Conservation (phyloP, 805 yeast genomes). For the Candida succiphila region DNA sequence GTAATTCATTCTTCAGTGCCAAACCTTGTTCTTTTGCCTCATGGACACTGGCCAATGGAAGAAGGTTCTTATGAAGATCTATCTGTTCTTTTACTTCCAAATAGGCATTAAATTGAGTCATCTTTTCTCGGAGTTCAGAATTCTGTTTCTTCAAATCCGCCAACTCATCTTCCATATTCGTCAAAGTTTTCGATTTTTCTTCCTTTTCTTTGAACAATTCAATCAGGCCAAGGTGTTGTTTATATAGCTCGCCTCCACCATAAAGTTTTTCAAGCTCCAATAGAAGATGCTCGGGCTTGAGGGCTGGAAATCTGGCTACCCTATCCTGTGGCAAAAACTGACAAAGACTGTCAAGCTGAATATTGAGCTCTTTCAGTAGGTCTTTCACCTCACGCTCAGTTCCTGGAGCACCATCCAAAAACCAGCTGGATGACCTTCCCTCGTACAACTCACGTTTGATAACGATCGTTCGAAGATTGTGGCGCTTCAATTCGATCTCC, state of each 20-base stretch:
- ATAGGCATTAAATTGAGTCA: constrained; percentile 33
- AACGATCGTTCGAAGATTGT: constrained; percentile 21
- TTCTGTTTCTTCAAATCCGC: constrained; percentile 25
- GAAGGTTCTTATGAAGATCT: constrained; percentile 25
- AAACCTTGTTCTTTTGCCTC: constrained; percentile 25
- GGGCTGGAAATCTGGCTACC: constrained; percentile 83
- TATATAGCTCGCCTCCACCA: constrained; percentile 46
- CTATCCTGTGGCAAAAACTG: constrained; percentile 94
- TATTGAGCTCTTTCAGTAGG: constrained; percentile 41
- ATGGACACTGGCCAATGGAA: constrained; percentile 24
- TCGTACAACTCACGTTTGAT: constrained; percentile 35
- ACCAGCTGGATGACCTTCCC: constrained; percentile 42
- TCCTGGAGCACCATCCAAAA: constrained; percentile 28
- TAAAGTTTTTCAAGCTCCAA: constrained; percentile 76
- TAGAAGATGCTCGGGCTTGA: constrained; percentile 66
- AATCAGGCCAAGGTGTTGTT: constrained; percentile 47
- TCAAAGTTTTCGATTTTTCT: constrained; percentile 18
- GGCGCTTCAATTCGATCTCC: constrained; percentile 39
- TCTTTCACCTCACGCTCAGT: constrained; percentile 37
- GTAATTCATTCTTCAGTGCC: constrained; percentile 14
- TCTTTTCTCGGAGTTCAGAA: constrained; percentile 32
- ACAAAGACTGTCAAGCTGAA: constrained; percentile 85
- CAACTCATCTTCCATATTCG: constrained; percentile 20
- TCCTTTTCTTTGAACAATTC: constrained; percentile 33
- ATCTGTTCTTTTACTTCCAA: constrained; percentile 31